These are phyloP conservation scores for Ephemerocybe angulata DNA, from an alignment of 768 basidiomycete genomes.

Conservation along the genomic window DNA sequence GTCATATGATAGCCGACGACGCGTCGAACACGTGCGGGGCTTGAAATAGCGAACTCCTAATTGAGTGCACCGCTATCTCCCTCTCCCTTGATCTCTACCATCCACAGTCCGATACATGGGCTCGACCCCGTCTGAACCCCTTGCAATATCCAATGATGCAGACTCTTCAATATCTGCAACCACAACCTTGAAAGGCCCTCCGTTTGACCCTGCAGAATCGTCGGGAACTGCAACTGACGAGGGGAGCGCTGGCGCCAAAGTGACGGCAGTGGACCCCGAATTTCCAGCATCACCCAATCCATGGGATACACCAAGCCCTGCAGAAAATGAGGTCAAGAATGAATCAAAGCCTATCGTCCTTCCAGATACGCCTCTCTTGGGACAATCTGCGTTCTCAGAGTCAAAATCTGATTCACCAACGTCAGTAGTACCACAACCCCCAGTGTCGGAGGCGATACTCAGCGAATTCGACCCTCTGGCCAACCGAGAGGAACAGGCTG, in stretches of 20 bases:
- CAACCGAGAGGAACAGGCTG: constrained; percentile 52
- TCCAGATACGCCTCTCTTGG: constrained; percentile 43
- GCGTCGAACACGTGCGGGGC: constrained; percentile 11
- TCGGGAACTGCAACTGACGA: too few species aligned
- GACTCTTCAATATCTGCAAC: too few species aligned
- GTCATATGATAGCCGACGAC: constrained; percentile 1
- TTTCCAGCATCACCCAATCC: constrained; percentile 35
- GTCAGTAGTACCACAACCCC: constrained; percentile 17
- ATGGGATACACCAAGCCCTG: constrained; percentile 32
- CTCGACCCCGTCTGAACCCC: constrained; percentile 2
- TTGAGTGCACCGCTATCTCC: not conserved
- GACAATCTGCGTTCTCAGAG: constrained; percentile 37
- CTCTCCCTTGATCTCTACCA: not conserved
- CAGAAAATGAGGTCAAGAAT: constrained; percentile 18
- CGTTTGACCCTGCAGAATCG: too few species aligned
- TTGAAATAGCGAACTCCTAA: not conserved
- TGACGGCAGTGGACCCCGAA: not conserved
- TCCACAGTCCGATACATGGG: not conserved
- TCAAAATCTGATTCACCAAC: constrained; percentile 27
- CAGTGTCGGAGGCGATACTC: constrained; percentile 42
- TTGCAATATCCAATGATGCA: too few species aligned
- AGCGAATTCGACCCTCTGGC: constrained; percentile 68
- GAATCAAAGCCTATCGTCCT: constrained; percentile 27
- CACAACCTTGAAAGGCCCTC: not conserved
- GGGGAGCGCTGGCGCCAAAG: too few species aligned